Conservation (phyloP, 169 alveolate species). For the Neospora caninum region DNA sequence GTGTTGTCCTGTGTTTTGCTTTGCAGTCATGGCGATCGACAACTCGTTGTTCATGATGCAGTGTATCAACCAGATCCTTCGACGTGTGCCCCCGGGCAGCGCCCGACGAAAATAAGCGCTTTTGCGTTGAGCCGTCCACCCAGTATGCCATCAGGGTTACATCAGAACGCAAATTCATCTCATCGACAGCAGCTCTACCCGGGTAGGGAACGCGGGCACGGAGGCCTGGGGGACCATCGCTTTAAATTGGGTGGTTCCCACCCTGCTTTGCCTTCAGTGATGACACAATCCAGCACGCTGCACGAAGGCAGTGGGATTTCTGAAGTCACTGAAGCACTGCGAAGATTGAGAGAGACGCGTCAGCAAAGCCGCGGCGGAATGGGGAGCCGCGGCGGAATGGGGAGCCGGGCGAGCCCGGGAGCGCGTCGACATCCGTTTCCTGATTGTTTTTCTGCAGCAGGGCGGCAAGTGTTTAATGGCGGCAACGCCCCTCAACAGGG, state of each 20-base stretch:
- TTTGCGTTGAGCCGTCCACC: neutral
- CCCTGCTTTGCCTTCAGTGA: neutral
- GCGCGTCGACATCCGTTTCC: neutral
- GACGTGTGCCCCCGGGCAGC: neutral
- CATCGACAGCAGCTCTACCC: neutral
- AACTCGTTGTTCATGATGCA: constrained; percentile 22
- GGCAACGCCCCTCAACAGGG: neutral
- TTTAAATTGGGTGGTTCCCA: neutral
- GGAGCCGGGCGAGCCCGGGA: neutral
- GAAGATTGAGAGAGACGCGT: neutral
- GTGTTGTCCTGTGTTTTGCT: neutral
- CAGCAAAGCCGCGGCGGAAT: neutral
- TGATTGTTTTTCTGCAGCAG: neutral
- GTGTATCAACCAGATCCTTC: constrained; percentile 25
- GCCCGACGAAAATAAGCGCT: neutral
- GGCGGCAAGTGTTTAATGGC: neutral
- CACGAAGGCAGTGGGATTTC: neutral
- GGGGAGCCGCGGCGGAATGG: neutral
- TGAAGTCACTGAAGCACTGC: neutral
- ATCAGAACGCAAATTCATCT: neutral
- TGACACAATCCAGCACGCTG: neutral
- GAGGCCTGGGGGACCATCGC: neutral
- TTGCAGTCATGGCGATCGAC: constrained; percentile 23
- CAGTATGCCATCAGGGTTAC: neutral
- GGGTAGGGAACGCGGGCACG: neutral